Evolutionary conservation across 805 yeast species (phyloP).

Genomic region (Tetrapisispora iriomotensis): DNA sequence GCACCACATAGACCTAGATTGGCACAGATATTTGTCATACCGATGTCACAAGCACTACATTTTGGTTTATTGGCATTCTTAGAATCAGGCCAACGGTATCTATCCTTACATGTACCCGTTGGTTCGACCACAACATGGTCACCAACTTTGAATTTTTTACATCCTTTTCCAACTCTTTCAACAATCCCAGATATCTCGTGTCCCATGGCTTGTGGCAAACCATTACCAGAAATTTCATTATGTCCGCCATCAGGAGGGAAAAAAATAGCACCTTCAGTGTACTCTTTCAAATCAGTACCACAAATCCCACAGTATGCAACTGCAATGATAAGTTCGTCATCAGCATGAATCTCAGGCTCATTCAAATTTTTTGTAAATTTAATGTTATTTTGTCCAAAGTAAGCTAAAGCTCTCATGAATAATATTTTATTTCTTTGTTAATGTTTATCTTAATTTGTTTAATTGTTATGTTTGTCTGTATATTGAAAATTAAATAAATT

Average conservation of each 20-base stretch:
- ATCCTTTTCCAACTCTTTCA: constrained; percentile 37
- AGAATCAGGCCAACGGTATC: constrained; percentile 31
- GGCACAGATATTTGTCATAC: constrained; percentile 44
- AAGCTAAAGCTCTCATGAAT: constrained; percentile 40
- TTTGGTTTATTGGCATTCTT: constrained; percentile 19
- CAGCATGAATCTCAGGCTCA: constrained; percentile 30
- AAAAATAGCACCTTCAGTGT: constrained; percentile 48
- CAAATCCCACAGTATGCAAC: constrained; percentile 53
- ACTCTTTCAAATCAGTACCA: constrained; percentile 54
- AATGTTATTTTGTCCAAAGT: constrained; percentile 37
- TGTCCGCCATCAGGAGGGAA: constrained; percentile 34
- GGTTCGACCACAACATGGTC: constrained; percentile 58
- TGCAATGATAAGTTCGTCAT: constrained; percentile 36
- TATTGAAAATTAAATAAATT: too few relatives aligned
- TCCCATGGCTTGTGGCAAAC: constrained; percentile 41
- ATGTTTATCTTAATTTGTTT: background rate
- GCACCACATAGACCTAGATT: constrained; percentile 42
- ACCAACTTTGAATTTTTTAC: constrained; percentile 37
- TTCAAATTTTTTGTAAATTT: constrained; percentile 30
- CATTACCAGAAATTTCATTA: constrained; percentile 33
- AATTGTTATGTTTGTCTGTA: background rate
- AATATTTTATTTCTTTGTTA: background rate
- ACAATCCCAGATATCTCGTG: constrained; percentile 46
- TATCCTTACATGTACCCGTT: constrained; percentile 47
- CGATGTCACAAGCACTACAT: constrained; percentile 44